A percentile compares a stretch with the other conserved stretches of the same genome.
These are phyloP conservation scores for Saitoella complicata DNA, from an alignment of 805 yeast species.

Conservation along the genomic window DNA sequence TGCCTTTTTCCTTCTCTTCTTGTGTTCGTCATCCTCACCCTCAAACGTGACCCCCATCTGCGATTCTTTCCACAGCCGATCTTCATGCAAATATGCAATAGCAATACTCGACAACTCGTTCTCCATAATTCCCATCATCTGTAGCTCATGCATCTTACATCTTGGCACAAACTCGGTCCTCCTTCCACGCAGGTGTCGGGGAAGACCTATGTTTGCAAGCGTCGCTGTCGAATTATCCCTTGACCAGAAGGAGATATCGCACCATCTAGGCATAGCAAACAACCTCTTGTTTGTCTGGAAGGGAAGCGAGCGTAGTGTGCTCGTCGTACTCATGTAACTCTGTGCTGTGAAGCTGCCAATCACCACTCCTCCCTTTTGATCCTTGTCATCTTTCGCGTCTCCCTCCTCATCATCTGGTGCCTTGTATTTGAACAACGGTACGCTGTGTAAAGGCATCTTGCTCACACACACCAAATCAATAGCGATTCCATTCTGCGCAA, in stretches of 20 bases:
- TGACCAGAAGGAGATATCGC: conserved; percentile 77
- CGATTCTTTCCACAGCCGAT: not conserved
- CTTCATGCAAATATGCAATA: conserved; percentile 37
- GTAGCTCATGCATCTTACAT: conserved; percentile 84
- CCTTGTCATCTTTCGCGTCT: conserved; percentile 26
- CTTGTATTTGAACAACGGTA: conserved; percentile 64
- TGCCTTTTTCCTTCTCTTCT: no score
- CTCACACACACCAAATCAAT: conserved; percentile 78
- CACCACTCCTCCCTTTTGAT: not conserved
- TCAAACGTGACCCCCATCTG: no score
- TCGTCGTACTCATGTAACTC: conserved; percentile 22
- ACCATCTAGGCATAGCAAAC: conserved; percentile 87
- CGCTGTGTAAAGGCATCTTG: conserved; percentile 81
- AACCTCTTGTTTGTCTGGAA: conserved; percentile 9
- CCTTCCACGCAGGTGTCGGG: no score
- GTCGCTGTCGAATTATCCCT: not conserved
- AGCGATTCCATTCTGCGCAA: conserved; percentile 67
- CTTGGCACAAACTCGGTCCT: conserved; percentile 63
- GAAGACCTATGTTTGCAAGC: conserved; percentile 8
- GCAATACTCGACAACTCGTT: conserved; percentile 61
- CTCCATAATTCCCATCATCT: conserved; percentile 97
- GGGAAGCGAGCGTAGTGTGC: not conserved
- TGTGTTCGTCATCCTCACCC: no score
- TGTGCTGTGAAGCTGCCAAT: not conserved
- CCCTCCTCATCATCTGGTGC: conserved; percentile 16